phyloP scores from a whole-genome alignment of 2,329 filamentous ascomycete species.

The Parasarocladium wereldwijsianum region DNA sequence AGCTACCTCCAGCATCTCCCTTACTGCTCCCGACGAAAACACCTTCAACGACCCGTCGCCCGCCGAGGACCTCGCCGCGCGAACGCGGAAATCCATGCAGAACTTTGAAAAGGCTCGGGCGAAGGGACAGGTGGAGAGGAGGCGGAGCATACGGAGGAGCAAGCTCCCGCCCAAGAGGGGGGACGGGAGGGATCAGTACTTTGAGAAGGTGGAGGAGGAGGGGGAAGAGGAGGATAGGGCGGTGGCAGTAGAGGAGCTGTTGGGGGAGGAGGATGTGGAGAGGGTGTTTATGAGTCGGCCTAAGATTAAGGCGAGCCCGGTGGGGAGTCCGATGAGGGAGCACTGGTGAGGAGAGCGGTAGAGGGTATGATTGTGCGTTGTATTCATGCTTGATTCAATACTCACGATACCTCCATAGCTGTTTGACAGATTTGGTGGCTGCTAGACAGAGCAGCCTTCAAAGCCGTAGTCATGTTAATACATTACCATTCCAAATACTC shows the following conservation, averaged over 20 bases:
- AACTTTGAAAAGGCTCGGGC: slow-evolving; percentile 46
- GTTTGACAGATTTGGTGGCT: too few species aligned
- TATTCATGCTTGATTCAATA: too few species aligned
- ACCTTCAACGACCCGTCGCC: slow-evolving; percentile 4
- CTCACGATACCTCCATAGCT: too few species aligned
- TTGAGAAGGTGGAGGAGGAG: slow-evolving; percentile 33
- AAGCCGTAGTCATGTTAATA: too few species aligned
- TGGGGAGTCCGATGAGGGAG: slow-evolving; percentile 31
- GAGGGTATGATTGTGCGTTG: too few species aligned
- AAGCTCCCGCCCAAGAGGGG: slow-evolving; percentile 24
- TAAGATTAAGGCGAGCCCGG: slow-evolving; percentile 62
- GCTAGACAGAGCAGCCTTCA: too few species aligned
- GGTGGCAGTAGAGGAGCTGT: slow-evolving; percentile 52
- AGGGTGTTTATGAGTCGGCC: slow-evolving; percentile 77
- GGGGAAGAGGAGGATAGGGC: slow-evolving; percentile 18
- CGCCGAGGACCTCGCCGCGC: slow-evolving; percentile 35
- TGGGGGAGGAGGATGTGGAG: slow-evolving; percentile 61
- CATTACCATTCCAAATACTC: too few species aligned
- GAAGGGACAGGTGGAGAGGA: slow-evolving; percentile 43
- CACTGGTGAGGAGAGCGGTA: slow-evolving; percentile 13
- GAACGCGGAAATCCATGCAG: slow-evolving; percentile 47
- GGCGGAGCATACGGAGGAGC: slow-evolving; percentile 32
- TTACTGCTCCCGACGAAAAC: slow-evolving; percentile 6
- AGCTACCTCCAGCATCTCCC: not conserved
- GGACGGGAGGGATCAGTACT: too few species aligned